Base-by-base conservation (phyloP, 495 filamentous ascomycete species). In the Penicillium parvum region DNA sequence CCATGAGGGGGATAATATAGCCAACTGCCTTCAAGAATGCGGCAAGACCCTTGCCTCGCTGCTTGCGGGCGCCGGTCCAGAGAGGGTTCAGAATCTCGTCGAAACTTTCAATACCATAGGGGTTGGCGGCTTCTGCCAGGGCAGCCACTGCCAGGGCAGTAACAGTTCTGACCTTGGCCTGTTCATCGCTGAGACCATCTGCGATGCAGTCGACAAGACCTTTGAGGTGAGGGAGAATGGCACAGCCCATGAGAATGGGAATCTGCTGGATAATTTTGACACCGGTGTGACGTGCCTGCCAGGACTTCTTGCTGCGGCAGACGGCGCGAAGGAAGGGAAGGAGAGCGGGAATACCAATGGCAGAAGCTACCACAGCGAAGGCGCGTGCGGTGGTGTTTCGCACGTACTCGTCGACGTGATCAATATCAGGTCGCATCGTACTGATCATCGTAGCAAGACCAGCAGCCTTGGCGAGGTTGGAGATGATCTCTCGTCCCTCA, bases 221-320 rank as follows among this genome's bases (percentile, higher is more conserved):
- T 61, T 95, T 96, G 34, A 99, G 77, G 60, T 99, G 91, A 23
- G 92, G 94, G 19, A 99, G 74, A 48, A 97, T 90, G 20, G 94
- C 94, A 60, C 92, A 97, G 22, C 94, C 94, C 90, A 99, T 96
- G 10, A 97, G 68, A 56, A 99, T 99, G n/a, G 94, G 90, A 53
- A 99, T 96, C 64, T 99, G 94, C 57, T 99, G 94, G 18, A 97
- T 84, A 52, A 99, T 96, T 73, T 97, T 97, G 35, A 97, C 94
- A 65, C 94, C 94, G n/a, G 94, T 99, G 62, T 99, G 94, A 47
- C 94, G 75, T 40, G 94, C 94, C 61, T 97, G 89, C 94, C 94
- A 99, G 28, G 92, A 97, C 62, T 96, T 97, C 66, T 97, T 97
- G 68, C 88, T 95, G 53, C 89, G 81, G 60, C 91, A 97, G 9